Conservation (phyloP, 306 rosid species). For the Glycine tomentella region DNA sequence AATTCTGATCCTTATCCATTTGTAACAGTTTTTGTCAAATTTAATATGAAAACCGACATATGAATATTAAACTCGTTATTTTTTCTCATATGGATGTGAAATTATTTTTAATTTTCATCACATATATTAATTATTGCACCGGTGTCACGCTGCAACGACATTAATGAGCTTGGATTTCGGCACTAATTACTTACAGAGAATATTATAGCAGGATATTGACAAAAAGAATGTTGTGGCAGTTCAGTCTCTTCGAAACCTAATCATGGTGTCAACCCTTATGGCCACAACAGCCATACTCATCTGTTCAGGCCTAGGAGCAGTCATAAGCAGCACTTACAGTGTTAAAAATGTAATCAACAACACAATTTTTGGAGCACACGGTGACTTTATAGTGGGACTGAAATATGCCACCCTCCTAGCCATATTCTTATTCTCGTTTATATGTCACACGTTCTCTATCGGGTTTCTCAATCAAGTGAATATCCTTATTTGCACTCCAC, state of each 20-base stretch:
- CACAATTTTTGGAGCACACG: constrained; percentile 40
- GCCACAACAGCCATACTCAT: constrained; percentile 38
- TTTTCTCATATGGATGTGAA: too few species aligned
- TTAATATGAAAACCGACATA: too few species aligned
- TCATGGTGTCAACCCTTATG: constrained; percentile 43
- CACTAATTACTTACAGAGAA: too few species aligned
- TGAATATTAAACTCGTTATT: too few species aligned
- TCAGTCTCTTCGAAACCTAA: constrained; percentile 28
- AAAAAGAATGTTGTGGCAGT: constrained; percentile 10
- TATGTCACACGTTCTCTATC: background rate
- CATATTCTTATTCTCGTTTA: constrained; percentile 15
- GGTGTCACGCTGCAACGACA: too few species aligned
- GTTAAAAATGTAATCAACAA: constrained; percentile 9
- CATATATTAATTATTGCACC: too few species aligned
- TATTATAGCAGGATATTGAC: constrained; percentile 33
- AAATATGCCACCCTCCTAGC: constrained; percentile 20
- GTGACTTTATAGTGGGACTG: background rate
- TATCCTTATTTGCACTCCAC: constrained; percentile 39
- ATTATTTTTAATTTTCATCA: too few species aligned
- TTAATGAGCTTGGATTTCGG: too few species aligned
- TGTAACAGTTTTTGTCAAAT: too few species aligned
- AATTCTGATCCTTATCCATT: too few species aligned
- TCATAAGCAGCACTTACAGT: constrained; percentile 44
- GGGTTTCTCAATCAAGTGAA: constrained; percentile 30
- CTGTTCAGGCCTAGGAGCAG: constrained; percentile 45